phyloP scores from a whole-genome alignment of 2,329 filamentous ascomycete species.

The Colletotrichum chlorophyti region DNA sequence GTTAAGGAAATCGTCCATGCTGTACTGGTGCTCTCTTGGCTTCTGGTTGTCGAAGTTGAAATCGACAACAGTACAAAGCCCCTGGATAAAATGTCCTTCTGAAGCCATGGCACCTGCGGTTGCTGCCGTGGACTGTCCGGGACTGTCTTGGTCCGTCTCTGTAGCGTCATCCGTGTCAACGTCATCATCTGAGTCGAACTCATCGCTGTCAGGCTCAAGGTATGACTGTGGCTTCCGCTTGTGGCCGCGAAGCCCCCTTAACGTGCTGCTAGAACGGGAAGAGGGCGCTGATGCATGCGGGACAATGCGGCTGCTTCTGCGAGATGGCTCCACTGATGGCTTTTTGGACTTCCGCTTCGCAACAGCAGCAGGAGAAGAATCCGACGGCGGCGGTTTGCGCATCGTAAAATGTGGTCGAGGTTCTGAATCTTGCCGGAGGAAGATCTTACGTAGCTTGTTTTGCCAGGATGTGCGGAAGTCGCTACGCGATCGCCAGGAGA shows the following conservation, averaged over 20 bases:
- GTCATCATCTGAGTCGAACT: slow-evolving; percentile 39
- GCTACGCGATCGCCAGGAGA: slow-evolving; percentile 82
- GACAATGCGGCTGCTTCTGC: slow-evolving; percentile 46
- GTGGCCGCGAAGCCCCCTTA: slow-evolving; percentile 32
- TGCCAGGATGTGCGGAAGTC: slow-evolving; percentile 82
- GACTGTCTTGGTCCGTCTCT: slow-evolving; percentile 19
- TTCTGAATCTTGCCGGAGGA: slow-evolving; percentile 56
- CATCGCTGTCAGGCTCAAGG: slow-evolving; percentile 54
- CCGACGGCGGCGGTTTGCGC: slow-evolving; percentile 13
- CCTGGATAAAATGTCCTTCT: slow-evolving; percentile 59
- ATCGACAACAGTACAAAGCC: slow-evolving; percentile 73
- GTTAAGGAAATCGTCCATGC: slow-evolving; percentile 76
- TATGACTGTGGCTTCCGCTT: slow-evolving; percentile 40
- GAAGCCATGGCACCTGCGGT: slow-evolving; percentile 1
- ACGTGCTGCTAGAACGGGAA: slow-evolving; percentile 38
- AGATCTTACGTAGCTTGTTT: slow-evolving; percentile 71
- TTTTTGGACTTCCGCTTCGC: slow-evolving; percentile 21
- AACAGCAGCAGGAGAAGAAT: not conserved
- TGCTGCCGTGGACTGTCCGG: slow-evolving; percentile 19
- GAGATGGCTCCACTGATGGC: slow-evolving; percentile 33
- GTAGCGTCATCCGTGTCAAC: slow-evolving; percentile 10
- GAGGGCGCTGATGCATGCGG: slow-evolving; percentile 32
- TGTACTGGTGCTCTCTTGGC: slow-evolving; percentile 70
- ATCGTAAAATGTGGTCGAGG: slow-evolving; percentile 41
- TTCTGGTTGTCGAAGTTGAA: slow-evolving; percentile 80